phyloP scores from a whole-genome alignment of 228 moss, liverwort and hornwort genomes.

The Sphagnum magellanicum region DNA sequence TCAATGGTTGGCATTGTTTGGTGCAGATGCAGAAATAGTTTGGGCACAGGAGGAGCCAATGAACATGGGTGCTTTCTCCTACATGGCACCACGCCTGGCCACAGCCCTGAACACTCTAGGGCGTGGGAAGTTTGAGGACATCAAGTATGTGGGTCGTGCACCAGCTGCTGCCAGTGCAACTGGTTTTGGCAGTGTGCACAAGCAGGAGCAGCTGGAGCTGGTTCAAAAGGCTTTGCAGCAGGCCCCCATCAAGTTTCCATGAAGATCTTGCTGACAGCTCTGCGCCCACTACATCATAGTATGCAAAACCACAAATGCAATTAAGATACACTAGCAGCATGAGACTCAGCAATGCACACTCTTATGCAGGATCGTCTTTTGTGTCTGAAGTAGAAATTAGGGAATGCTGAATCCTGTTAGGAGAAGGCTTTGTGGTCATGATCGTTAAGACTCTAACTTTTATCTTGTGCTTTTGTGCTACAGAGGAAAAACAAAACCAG shows the following conservation, averaged over 20 bases:
- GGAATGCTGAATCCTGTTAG: too few species aligned
- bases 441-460: too few species aligned
- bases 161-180: conserved; percentile 88
- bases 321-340: too few species aligned
- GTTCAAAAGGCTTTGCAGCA: conserved; percentile 79
- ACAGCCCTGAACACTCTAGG: conserved; percentile 44
- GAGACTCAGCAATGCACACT: too few species aligned
- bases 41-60: conserved; percentile 99
- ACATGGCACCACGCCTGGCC: conserved; percentile 66
- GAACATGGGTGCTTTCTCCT: conserved; percentile 89
- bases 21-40: conserved; percentile 77
- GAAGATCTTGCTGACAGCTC: not conserved
- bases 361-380: too few species aligned
- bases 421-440: too few species aligned
- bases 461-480: too few species aligned
- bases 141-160: conserved; percentile 86
- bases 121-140: conserved; percentile 67
- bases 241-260: conserved; percentile 56
- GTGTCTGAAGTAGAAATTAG: too few species aligned
- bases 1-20: not conserved
- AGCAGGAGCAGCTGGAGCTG: conserved; percentile 76
- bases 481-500: too few species aligned
- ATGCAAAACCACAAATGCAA: too few species aligned
- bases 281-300: too few species aligned
- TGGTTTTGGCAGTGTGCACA: conserved; percentile 81